phyloP scores from a whole-genome alignment of 2,329 filamentous ascomycete genomes.

The Cryphonectria parasitica region DNA sequence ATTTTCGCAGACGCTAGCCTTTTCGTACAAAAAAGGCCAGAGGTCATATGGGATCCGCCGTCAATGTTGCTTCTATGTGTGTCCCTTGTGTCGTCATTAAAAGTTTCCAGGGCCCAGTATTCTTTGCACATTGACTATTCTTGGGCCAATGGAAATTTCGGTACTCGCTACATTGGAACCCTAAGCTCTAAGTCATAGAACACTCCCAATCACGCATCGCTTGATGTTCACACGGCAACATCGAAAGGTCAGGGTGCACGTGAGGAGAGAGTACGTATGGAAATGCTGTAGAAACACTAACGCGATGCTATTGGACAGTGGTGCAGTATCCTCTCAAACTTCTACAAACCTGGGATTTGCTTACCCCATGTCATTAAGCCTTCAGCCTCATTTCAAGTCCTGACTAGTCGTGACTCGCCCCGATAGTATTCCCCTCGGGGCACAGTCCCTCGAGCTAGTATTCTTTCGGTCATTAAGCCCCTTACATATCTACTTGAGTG shows the following conservation, averaged over 20 bases:
- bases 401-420: neutral
- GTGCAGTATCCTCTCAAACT: neutral
- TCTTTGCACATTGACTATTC: no score
- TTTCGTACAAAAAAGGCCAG: no score
- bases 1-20: no score
- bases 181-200: no score
- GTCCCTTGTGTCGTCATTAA: no score
- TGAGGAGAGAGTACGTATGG: neutral
- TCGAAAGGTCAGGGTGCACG: neutral
- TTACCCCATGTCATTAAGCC: neutral
- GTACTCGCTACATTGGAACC: no score
- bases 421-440: neutral
- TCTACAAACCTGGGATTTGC: neutral
- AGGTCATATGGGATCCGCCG: no score
- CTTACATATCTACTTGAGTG: no score
- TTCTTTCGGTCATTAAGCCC: neutral
- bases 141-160: no score
- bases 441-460: neutral
- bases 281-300: neutral
- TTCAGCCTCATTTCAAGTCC: neutral
- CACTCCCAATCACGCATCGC: no score
- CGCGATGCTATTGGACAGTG: neutral
- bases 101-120: no score
- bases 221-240: neutral
- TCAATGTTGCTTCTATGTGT: no score